Evolutionary conservation across 441 rosid genomes (phyloP), one percentile per base, ranked within the genome.

Genomic region (Euphorbia neoarborescens): DNA sequence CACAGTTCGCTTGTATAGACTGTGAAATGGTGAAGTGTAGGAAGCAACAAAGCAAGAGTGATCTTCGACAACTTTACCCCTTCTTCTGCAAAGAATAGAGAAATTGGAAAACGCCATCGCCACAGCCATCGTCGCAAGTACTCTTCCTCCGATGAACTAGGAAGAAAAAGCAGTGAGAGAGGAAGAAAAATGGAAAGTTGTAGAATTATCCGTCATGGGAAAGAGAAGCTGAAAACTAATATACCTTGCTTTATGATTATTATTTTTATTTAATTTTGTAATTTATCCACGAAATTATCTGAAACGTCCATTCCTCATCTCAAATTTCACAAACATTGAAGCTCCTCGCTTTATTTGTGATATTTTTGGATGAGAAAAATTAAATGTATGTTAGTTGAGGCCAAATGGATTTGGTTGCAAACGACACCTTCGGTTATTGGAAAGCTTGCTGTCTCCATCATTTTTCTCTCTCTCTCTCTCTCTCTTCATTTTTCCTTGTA

Each of bases 31-130:
- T 57, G 72, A 71, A 20, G 78, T 40, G 71, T 73, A 72, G n/a
- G 77, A 79, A 65, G 77, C 81, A 67, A 75, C 75, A 48, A 66
- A 57, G 48, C 59, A 54, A 22, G 78, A 80, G 37, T 77, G 71
- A 64, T 59, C 40, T 25, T 73, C 83, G 30, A 53, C 78, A 60
- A 69, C 71, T 66, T 78, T 80, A 58, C 73, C 76, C 56, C 73
- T 80, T 40, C 73, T 81, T 35, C 71, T 53, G 66, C 73, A 75
- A 51, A 75, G 69, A 69, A 82, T 79, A 56, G 81, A 70, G 46
- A 76, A 75, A 76, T 78, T 84, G 69, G 83, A 81, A 69, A 88
- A 82, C n/a, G 91, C 86, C 88, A 90, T 76, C 70, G 93, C 54
- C 60, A 69, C 74, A 66, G 78, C 73, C 89, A 83, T 85, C 73